These are phyloP conservation scores for Poterioochromonas sp. DNA, from an alignment of 352 stramenopile species.

Conservation along the genomic window DNA sequence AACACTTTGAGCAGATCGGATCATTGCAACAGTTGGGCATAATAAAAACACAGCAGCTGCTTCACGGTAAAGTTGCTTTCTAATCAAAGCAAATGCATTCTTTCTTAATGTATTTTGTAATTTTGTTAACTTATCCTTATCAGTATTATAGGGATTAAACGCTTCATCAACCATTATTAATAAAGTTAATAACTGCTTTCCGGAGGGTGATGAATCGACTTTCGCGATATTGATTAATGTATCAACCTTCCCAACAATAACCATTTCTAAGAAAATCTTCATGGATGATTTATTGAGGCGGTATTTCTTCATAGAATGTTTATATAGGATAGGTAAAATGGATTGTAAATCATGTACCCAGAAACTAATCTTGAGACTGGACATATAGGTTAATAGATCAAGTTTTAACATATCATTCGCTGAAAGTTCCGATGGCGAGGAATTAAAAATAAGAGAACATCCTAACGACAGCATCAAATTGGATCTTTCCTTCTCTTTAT, in stretches of 20 bases:
- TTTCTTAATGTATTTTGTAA: conserved; percentile 22
- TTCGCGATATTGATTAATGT: conserved; percentile 23
- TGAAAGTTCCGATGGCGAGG: no score
- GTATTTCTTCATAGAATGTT: neutral
- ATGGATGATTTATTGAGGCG: neutral
- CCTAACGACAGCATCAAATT: no score
- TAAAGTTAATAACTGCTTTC: conserved; percentile 11
- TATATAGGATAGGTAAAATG: neutral
- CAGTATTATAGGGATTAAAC: neutral
- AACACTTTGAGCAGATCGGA: conserved; percentile 1
- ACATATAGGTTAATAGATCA: neutral
- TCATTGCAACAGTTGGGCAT: neutral
- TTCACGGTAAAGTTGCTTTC: conserved; percentile 23
- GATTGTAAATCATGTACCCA: neutral
- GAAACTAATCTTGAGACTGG: neutral
- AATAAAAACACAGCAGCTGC: conserved; percentile 35
- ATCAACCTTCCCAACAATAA: conserved; percentile 20
- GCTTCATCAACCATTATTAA: neutral
- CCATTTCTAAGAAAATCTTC: conserved; percentile 22
- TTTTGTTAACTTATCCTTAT: neutral
- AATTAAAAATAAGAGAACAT: no score
- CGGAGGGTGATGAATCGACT: neutral
- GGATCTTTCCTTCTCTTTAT: no score
- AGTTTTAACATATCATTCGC: no score
- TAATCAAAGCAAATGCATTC: conserved; percentile 35